A percentile compares a stretch with the other conserved stretches of the same genome.
Evolutionary conservation across 805 yeast genomes (phyloP).

Genomic region (Yarrowia deformans): DNA sequence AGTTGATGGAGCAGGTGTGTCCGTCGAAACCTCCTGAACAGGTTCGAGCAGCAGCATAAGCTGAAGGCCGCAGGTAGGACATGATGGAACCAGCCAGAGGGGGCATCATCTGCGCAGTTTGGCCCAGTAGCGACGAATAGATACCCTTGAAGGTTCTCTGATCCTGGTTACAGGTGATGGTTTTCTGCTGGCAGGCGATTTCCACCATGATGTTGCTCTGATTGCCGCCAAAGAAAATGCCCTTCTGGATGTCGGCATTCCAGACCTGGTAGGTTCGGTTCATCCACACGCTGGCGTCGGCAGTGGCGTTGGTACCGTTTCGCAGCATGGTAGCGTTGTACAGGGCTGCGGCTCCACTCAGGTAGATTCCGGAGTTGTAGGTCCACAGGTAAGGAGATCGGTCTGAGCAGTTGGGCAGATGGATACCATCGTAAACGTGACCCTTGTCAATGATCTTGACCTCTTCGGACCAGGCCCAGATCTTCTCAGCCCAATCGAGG

Average conservation of each 20-base stretch:
- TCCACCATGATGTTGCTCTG: constrained; percentile 68
- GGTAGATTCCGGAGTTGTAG: constrained; percentile 80
- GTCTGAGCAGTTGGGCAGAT: constrained; percentile 65
- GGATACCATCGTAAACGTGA: constrained; percentile 54
- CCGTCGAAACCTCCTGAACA: constrained; percentile 90
- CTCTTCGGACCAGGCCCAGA: constrained; percentile 81
- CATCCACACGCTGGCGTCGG: constrained; percentile 58
- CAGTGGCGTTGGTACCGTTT: constrained; percentile 53
- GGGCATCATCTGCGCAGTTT: constrained; percentile 77
- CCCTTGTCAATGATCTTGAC: constrained; percentile 58
- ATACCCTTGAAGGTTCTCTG: constrained; percentile 93
- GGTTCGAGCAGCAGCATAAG: constrained; percentile 76
- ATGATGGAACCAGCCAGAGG: constrained; percentile 51
- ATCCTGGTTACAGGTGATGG: constrained; percentile 74
- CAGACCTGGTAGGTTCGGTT: constrained; percentile 63
- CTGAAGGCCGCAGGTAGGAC: constrained; percentile 59
- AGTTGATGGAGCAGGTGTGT: constrained; percentile 85
- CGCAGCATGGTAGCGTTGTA: constrained; percentile 65
- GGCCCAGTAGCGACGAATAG: constrained; percentile 74
- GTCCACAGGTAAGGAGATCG: constrained; percentile 76
- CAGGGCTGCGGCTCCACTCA: constrained; percentile 82
- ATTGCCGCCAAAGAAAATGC: constrained; percentile 41
- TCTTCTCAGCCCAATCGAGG: constrained; percentile 72
- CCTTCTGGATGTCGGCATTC: constrained; percentile 53
- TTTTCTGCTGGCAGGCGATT: constrained; percentile 76